These are phyloP conservation scores for Leucosporidium creatinivorum DNA, from an alignment of 768 basidiomycete genomes.

Conservation along the genomic window DNA sequence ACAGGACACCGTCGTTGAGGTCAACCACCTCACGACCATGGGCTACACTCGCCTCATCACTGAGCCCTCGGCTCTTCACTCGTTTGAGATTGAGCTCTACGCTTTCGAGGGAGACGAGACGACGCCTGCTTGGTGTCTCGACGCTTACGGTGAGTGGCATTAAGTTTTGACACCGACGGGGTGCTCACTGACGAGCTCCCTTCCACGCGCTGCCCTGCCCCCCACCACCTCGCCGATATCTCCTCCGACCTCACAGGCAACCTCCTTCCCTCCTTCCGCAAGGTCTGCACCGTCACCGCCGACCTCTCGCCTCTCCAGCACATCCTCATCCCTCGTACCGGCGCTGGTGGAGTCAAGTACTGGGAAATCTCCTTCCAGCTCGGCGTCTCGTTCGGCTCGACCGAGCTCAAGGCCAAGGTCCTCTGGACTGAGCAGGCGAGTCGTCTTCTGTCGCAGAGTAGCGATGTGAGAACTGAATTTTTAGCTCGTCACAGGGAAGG, in stretches of 20 bases:
- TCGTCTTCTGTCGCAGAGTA: neutral
- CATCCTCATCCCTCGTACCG: neutral
- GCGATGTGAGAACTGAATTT: neutral
- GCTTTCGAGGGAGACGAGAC: neutral
- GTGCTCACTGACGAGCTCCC: too few relatives aligned
- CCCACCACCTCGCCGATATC: too few relatives aligned
- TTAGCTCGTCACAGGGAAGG: neutral
- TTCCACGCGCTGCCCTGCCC: neutral
- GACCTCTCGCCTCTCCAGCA: neutral
- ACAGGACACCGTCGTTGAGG: neutral
- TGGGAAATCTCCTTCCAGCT: neutral
- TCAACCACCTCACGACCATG: neutral
- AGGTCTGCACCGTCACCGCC: neutral
- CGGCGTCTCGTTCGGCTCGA: neutral
- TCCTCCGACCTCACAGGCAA: neutral
- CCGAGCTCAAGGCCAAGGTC: neutral
- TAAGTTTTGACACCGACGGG: too few relatives aligned
- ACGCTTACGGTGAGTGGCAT: neutral
- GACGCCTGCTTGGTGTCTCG: neutral
- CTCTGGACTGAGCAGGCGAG: neutral
- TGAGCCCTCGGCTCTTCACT: neutral
- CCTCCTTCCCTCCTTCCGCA: neutral
- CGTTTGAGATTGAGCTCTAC: neutral
- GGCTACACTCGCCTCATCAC: neutral
- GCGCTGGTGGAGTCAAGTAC: neutral